A percentile compares a stretch with the other conserved stretches of the same genome.
Conservation (phyloP, 2,329 filamentous ascomycete genomes). For the Ophiobolus disseminans region DNA sequence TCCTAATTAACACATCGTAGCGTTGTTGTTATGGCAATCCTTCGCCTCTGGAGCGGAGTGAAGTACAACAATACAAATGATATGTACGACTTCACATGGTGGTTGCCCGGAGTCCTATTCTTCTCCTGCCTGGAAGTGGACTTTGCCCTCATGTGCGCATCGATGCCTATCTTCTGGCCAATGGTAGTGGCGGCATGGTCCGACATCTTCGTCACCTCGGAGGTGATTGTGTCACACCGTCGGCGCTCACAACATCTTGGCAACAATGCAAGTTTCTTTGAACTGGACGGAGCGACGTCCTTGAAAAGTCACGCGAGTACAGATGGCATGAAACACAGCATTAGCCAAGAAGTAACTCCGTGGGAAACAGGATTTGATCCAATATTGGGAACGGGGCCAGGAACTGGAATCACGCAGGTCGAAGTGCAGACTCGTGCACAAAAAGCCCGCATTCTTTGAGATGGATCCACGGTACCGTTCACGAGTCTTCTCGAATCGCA, state of each 20-base stretch:
- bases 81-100: constrained; percentile 42
- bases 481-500: no score
- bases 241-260: constrained; percentile 17
- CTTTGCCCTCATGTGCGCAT: constrained; percentile 46
- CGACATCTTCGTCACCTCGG: constrained; percentile 44
- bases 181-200: constrained; percentile 33
- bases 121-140: constrained; percentile 44
- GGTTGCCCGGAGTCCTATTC: constrained; percentile 38
- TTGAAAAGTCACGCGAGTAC: constrained; percentile 31
- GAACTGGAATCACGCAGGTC: constrained; percentile 8
- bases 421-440: constrained; percentile 12
- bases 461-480: no score
- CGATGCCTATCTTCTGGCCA: constrained; percentile 49
- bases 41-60: constrained; percentile 37
- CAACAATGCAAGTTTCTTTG: constrained; percentile 18
- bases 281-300: constrained; percentile 24
- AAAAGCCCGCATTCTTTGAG: neutral
- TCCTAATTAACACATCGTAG: constrained; percentile 22
- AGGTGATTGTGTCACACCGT: constrained; percentile 40
- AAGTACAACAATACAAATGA: constrained; percentile 18
- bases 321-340: constrained; percentile 24
- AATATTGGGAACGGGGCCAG: constrained; percentile 7
- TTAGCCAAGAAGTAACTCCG: constrained; percentile 9
- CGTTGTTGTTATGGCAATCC: constrained; percentile 37
- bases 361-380: constrained; percentile 21